phyloP scores from a whole-genome alignment of 495 filamentous ascomycete species.

The Aspergillus homomorphus region DNA sequence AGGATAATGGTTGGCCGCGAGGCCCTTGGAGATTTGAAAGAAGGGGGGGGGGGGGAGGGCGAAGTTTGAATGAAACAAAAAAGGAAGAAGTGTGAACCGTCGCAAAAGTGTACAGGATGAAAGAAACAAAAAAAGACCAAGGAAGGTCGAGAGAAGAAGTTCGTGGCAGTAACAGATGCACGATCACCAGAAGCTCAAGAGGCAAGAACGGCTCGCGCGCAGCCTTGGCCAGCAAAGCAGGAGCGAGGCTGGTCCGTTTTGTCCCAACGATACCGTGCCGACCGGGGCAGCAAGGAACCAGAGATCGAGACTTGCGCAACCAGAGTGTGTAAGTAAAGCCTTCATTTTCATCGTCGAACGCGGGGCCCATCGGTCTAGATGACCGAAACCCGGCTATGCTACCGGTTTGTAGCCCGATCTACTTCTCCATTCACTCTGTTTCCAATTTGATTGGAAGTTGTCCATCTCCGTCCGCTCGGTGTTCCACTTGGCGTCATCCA shows the following conservation, averaged over 20 bases:
- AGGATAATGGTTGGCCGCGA: neutral
- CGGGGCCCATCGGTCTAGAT: slow-evolving; percentile 2
- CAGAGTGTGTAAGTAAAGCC: slow-evolving; percentile 1
- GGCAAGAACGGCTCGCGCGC: slow-evolving; percentile 14
- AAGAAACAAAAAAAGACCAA: neutral
- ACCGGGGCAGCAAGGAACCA: slow-evolving; percentile 9
- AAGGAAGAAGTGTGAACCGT: neutral
- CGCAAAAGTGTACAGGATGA: neutral
- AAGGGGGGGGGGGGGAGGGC: too few species aligned
- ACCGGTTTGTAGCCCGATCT: slow-evolving; percentile 35
- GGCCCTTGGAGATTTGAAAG: neutral
- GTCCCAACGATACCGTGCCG: slow-evolving; percentile 10
- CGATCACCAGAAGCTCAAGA: slow-evolving; percentile 1
- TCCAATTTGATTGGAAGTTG: slow-evolving; percentile 48
- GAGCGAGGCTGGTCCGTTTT: slow-evolving; percentile 14
- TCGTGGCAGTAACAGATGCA: neutral
- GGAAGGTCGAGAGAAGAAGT: neutral
- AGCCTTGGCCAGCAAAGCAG: slow-evolving; percentile 27
- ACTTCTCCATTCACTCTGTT: slow-evolving; percentile 37
- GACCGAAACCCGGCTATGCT: slow-evolving; percentile 31
- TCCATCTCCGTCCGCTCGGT: slow-evolving; percentile 63
- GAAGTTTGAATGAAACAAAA: neutral
- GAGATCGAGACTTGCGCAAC: neutral
- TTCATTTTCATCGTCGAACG: slow-evolving; percentile 18
- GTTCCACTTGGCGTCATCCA: slow-evolving; percentile 52